Conservation (phyloP, 352 stramenopile genomes). For the Pelagophyceae sp. region DNA sequence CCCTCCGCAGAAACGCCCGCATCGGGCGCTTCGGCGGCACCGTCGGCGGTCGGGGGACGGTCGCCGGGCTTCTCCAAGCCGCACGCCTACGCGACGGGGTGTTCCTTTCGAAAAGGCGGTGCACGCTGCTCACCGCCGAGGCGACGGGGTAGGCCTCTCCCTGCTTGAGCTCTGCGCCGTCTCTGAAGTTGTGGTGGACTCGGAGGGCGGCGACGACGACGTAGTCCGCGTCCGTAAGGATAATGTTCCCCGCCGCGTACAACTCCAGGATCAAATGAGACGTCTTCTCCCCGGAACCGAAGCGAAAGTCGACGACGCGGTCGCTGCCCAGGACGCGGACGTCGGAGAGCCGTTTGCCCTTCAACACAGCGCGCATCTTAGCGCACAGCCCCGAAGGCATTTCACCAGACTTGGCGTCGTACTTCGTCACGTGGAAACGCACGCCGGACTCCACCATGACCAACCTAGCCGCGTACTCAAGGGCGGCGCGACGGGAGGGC, state of each 20-base stretch:
- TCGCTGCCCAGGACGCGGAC: constrained; percentile 61
- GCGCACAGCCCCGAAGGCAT: constrained; percentile 69
- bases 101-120: too few relatives aligned
- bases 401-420: constrained; percentile 22
- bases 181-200: constrained; percentile 62
- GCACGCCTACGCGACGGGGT: too few relatives aligned
- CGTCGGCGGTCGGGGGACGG: too few relatives aligned
- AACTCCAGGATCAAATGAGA: constrained; percentile 72
- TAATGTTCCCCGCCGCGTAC: constrained; percentile 70
- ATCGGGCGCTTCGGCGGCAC: too few relatives aligned
- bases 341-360: constrained; percentile 58
- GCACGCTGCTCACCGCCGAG: not conserved
- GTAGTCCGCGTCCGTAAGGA: constrained; percentile 67
- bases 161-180: constrained; percentile 70
- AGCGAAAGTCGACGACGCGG: constrained; percentile 67
- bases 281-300: constrained; percentile 58
- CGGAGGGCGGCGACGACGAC: constrained; percentile 62
- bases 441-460: constrained; percentile 66
- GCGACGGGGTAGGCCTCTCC: constrained; percentile 62
- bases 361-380: constrained; percentile 69
- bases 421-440: constrained; percentile 72
- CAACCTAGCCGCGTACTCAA: too few relatives aligned
- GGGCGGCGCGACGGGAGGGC: too few relatives aligned
- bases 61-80: too few relatives aligned
- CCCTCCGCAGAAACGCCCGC: too few relatives aligned